These are phyloP conservation scores for Lachancea thermotolerans DNA, from an alignment of 805 yeast species.

Conservation along the genomic window DNA sequence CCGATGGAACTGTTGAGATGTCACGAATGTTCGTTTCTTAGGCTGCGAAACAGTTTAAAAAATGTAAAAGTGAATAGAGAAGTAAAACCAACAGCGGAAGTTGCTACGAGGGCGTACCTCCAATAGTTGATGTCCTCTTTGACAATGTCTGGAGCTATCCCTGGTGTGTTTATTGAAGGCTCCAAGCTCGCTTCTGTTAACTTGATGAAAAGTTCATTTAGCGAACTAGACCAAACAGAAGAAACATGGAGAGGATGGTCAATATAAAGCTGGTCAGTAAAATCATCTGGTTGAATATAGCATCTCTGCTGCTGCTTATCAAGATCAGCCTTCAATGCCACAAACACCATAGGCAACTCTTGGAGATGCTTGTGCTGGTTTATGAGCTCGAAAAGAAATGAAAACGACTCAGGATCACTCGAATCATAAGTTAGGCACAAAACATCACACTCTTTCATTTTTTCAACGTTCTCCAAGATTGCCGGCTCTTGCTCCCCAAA, in stretches of 20 bases:
- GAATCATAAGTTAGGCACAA: constrained; percentile 88
- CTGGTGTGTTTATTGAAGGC: constrained; percentile 76
- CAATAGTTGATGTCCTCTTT: constrained; percentile 43
- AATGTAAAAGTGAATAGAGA: constrained; percentile 59
- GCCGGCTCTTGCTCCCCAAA: constrained; percentile 83
- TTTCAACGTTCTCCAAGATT: constrained; percentile 58
- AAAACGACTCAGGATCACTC: constrained; percentile 91
- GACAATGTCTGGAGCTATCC: constrained; percentile 57
- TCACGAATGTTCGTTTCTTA: constrained; percentile 13
- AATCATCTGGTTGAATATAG: constrained; percentile 80
- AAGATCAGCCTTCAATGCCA: constrained; percentile 89
- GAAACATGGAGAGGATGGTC: constrained; percentile 88
- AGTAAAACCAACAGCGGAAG: constrained; percentile 64
- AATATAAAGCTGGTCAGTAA: constrained; percentile 56
- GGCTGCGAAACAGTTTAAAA: constrained; percentile 36
- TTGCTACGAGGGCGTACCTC: constrained; percentile 51
- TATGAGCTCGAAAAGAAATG: constrained; percentile 67
- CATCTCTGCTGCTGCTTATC: constrained; percentile 93
- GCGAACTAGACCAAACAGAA: constrained; percentile 80
- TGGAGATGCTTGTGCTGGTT: constrained; percentile 50
- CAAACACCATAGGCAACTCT: constrained; percentile 75
- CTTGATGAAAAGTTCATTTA: constrained; percentile 78
- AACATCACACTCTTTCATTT: constrained; percentile 84
- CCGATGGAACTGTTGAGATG: neutral
- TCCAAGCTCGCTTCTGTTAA: constrained; percentile 79